phyloP scores from a whole-genome alignment of 495 filamentous ascomycete genomes.

The Aspergillus sclerotiicarbonarius region DNA sequence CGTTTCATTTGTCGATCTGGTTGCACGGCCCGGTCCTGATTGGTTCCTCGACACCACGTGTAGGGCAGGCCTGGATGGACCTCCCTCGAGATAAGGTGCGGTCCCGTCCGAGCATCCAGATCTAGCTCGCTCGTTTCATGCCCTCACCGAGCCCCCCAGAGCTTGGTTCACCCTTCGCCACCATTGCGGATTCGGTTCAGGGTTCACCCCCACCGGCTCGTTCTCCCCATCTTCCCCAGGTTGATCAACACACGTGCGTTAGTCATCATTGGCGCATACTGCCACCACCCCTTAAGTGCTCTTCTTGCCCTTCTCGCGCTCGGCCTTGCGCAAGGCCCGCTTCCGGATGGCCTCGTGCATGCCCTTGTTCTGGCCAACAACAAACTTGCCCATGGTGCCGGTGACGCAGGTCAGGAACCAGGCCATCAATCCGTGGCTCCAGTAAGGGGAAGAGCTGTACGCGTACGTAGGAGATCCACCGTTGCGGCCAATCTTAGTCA shows the following conservation, averaged over 20 bases:
- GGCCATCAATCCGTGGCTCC: constrained; percentile 86
- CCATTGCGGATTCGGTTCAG: background rate
- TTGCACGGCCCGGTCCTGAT: background rate
- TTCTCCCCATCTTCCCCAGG: background rate
- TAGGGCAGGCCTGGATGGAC: background rate
- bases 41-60: constrained; percentile 2
- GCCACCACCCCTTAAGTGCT: constrained; percentile 28
- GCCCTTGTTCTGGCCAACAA: constrained; percentile 64
- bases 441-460: constrained; percentile 86
- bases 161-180: background rate
- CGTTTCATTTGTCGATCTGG: constrained; percentile 3
- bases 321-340: constrained; percentile 84
- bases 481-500: constrained; percentile 78
- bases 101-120: background rate
- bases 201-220: background rate
- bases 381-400: constrained; percentile 61
- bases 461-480: constrained; percentile 71
- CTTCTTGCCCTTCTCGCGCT: constrained; percentile 63
- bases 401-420: constrained; percentile 74
- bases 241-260: background rate
- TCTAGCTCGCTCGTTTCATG: background rate
- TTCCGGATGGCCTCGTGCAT: constrained; percentile 87
- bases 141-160: background rate
- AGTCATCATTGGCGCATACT: background rate
- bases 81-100: background rate